Evolutionary conservation across 192 early-diverging fungal species (phyloP).

Genomic region (Rhizophagus clarus): DNA sequence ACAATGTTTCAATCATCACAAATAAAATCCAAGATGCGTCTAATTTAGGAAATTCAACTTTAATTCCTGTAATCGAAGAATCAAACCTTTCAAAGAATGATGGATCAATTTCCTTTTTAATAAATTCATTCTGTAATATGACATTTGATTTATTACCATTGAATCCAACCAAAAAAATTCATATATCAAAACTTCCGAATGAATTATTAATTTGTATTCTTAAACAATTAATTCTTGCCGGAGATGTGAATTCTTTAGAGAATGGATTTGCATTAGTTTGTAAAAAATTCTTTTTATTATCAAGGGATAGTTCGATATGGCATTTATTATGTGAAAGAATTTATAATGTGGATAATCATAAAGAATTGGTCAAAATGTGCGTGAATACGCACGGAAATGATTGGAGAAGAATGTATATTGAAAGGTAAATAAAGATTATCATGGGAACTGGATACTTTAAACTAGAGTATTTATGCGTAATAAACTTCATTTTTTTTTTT

Average conservation of each 20-base stretch:
- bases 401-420: slow-evolving; percentile 47
- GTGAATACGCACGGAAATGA: slow-evolving; percentile 17
- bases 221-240: slow-evolving; percentile 23
- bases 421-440: slow-evolving; percentile 6
- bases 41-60: background rate
- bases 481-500: background rate
- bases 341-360: slow-evolving; percentile 15
- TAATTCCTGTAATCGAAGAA: background rate
- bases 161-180: slow-evolving; percentile 33
- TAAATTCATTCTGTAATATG: slow-evolving; percentile 22
- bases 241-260: slow-evolving; percentile 27
- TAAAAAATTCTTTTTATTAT: slow-evolving; percentile 40
- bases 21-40: background rate
- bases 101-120: background rate
- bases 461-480: background rate
- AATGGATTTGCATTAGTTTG: slow-evolving; percentile 37
- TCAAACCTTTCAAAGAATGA: background rate
- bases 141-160: slow-evolving; percentile 30
- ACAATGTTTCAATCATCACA: background rate
- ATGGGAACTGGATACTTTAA: background rate
- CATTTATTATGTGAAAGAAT: slow-evolving; percentile 35
- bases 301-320: slow-evolving; percentile 36
- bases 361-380: slow-evolving; percentile 11
- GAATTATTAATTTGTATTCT: slow-evolving; percentile 40
- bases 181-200: slow-evolving; percentile 39